These are phyloP conservation scores for Xylaria longipes DNA, from an alignment of 495 filamentous ascomycete species.

Conservation along the genomic window DNA sequence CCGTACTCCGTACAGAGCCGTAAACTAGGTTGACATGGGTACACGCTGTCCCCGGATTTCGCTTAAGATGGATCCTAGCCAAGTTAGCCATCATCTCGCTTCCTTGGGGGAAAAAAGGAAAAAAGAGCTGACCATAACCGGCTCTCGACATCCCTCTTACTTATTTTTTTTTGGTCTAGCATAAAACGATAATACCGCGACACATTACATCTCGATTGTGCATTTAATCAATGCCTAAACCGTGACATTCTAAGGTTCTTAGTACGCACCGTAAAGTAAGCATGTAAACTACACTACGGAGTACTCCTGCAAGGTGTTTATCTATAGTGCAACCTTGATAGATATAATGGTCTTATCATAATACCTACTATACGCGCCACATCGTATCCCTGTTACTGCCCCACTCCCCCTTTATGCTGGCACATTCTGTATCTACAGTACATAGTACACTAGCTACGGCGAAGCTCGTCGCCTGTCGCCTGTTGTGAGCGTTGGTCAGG, in stretches of 20 bases:
- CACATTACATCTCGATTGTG: not conserved
- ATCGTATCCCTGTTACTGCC: not conserved
- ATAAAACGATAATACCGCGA: not conserved
- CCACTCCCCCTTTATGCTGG: slow-evolving; percentile 8
- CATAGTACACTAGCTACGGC: not conserved
- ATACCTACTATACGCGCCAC: not conserved
- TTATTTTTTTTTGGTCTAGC: not conserved
- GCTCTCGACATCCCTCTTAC: not conserved
- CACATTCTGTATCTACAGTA: no score
- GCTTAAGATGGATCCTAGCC: slow-evolving; percentile 5
- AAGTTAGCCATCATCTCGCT: slow-evolving; percentile 7
- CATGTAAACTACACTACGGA: not conserved
- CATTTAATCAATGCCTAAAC: not conserved
- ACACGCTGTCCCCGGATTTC: slow-evolving; percentile 14
- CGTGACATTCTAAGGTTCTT: not conserved
- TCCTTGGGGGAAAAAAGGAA: not conserved
- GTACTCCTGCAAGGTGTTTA: not conserved
- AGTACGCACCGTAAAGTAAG: not conserved
- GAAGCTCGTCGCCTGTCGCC: not conserved
- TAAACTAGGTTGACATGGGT: not conserved
- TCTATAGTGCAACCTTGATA: not conserved
- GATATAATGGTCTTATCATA: no score
- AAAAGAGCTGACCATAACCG: not conserved
- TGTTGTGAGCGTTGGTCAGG: not conserved
- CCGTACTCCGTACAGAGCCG: no score